Evolutionary conservation across 768 basidiomycete genomes (phyloP).

Genomic region (Mycena galericulata): DNA sequence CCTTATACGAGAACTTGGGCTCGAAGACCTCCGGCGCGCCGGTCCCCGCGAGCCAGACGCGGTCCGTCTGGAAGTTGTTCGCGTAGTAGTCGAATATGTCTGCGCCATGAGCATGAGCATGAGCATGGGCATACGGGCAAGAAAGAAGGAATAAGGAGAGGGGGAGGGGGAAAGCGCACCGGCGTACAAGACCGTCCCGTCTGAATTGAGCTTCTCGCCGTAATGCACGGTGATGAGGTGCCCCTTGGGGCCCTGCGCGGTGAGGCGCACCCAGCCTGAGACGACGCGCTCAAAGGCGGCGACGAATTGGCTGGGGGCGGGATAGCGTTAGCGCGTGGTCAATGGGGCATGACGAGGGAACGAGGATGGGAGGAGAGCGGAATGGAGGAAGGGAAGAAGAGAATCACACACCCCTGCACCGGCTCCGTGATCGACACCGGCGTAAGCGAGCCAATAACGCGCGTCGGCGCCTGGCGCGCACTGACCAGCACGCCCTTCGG

Average conservation of each 20-base stretch:
- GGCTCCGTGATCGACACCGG: slow-evolving; percentile 42
- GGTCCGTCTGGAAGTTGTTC: slow-evolving; percentile 44
- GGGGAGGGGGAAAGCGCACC: slow-evolving; percentile 20
- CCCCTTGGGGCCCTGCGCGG: slow-evolving; percentile 40
- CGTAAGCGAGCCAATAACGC: slow-evolving; percentile 36
- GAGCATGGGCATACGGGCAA: no score
- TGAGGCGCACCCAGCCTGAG: slow-evolving; percentile 43
- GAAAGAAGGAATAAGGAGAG: neutral
- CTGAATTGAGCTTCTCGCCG: slow-evolving; percentile 45
- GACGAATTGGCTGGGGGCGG: slow-evolving; percentile 37
- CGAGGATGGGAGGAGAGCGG: no score
- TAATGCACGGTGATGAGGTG: slow-evolving; percentile 44
- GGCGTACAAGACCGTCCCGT: slow-evolving; percentile 30
- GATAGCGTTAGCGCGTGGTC: no score
- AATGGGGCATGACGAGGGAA: no score
- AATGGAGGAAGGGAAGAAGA: no score
- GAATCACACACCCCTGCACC: no score
- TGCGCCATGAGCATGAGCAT: slow-evolving; percentile 12
- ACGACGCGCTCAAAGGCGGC: slow-evolving; percentile 43
- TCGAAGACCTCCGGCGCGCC: slow-evolving; percentile 39
- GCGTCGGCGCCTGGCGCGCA: slow-evolving; percentile 41
- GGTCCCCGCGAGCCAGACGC: slow-evolving; percentile 42
- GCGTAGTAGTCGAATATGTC: slow-evolving; percentile 38
- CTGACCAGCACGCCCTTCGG: slow-evolving; percentile 41
- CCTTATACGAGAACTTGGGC: slow-evolving; percentile 44